Conservation (phyloP, 1,284 basidiomycete species). For the Coriolopsis trogii region DNA sequence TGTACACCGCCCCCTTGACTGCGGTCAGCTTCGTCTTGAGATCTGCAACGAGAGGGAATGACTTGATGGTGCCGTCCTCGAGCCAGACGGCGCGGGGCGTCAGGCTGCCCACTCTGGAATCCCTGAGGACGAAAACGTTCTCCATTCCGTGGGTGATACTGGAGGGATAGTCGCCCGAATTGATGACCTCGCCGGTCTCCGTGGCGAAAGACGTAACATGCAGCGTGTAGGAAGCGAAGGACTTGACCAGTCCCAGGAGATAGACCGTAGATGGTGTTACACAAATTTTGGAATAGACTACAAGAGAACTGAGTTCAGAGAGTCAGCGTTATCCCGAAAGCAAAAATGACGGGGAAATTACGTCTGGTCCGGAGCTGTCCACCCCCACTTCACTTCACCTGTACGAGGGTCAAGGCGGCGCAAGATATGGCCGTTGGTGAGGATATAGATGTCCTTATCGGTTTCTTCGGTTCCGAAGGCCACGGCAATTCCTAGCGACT, state of each 20-base stretch:
- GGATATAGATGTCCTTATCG: conserved; percentile 49
- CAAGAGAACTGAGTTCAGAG: conserved; percentile 51
- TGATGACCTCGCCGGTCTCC: conserved; percentile 55
- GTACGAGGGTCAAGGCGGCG: conserved; percentile 47
- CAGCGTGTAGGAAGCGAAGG: conserved; percentile 63
- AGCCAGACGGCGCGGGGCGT: conserved; percentile 64
- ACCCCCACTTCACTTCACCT: conserved; percentile 64
- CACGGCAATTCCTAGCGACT: conserved; percentile 47
- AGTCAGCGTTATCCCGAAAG: conserved; percentile 1
- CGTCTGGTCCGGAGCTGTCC: conserved; percentile 66
- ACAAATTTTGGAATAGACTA: conserved; percentile 66
- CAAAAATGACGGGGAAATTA: conserved; percentile 35
- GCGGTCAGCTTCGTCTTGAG: conserved; percentile 51
- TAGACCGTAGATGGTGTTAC: conserved; percentile 59
- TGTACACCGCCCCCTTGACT: conserved; percentile 47
- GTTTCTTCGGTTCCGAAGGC: conserved; percentile 39
- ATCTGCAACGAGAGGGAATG: conserved; percentile 55
- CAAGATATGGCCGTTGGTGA: conserved; percentile 65
- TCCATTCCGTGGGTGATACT: conserved; percentile 51
- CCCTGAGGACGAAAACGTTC: conserved; percentile 45
- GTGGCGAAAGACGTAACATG: conserved; percentile 65
- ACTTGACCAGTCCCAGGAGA: conserved; percentile 69
- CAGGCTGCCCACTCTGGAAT: conserved; percentile 24
- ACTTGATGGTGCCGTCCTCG: conserved; percentile 58
- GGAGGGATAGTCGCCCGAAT: conserved; percentile 59